phyloP scores from a whole-genome alignment of 768 basidiomycete species.

The Boletus eberwhitei region DNA sequence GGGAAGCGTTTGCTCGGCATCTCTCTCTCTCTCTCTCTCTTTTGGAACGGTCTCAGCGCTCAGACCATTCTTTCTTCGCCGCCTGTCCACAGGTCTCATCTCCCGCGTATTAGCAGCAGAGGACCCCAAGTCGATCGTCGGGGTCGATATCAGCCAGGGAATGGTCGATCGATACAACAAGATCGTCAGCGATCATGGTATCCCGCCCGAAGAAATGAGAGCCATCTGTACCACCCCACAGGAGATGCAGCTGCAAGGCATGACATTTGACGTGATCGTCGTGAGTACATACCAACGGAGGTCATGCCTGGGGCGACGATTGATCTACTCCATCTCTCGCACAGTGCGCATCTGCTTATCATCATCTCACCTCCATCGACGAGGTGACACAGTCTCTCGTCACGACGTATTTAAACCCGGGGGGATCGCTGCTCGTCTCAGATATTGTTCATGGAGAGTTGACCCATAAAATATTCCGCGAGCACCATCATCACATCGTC shows the following conservation, averaged over 20 bases:
- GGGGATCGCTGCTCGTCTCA: slow-evolving; percentile 55
- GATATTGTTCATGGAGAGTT: slow-evolving; percentile 43
- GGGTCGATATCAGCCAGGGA: slow-evolving; percentile 71
- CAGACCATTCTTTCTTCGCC: not conserved
- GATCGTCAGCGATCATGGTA: slow-evolving; percentile 56
- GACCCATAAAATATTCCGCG: slow-evolving; percentile 26
- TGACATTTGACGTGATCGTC: slow-evolving; percentile 65
- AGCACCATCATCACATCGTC: slow-evolving; percentile 44
- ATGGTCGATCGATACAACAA: slow-evolving; percentile 68
- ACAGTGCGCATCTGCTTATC: slow-evolving; percentile 64
- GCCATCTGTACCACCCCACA: slow-evolving; percentile 48
- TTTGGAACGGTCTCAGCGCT: not conserved
- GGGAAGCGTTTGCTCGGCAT: no score
- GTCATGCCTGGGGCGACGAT: not conserved
- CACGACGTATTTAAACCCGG: slow-evolving; percentile 53
- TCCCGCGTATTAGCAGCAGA: slow-evolving; percentile 59
- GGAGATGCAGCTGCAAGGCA: slow-evolving; percentile 46
- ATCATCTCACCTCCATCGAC: slow-evolving; percentile 53
- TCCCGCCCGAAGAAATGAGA: slow-evolving; percentile 61
- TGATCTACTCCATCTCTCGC: not conserved
- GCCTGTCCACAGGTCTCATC: slow-evolving; percentile 49
- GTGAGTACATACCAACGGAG: slow-evolving; percentile 39
- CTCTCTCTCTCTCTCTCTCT: not conserved
- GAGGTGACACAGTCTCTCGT: slow-evolving; percentile 51
- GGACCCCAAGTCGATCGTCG: slow-evolving; percentile 60